Evolutionary conservation across 139 green algal species (phyloP), one percentile per base, ranked within the genome.

Genomic region (Tetradesmus lagerheimii): DNA sequence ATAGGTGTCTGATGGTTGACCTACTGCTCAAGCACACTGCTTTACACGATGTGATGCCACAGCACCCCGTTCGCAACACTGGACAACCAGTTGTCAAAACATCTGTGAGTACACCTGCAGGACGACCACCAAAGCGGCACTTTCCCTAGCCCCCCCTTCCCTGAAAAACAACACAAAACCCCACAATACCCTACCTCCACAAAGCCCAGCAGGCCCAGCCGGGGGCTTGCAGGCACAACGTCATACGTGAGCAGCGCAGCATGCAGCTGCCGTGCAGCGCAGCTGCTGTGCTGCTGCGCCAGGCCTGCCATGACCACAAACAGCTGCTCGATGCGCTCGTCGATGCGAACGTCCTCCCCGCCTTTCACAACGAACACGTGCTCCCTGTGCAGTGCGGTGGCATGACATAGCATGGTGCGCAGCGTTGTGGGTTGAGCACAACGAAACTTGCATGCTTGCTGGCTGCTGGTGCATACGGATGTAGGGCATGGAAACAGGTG

Each of bases 261-360:
- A n/a, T 85, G 47, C 47, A 90, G 84, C 31, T 71, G 53, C 74
- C 41, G 35, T 15, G 77, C 38, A 20, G 47, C 41, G 29, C 80
- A 80, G 75, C 87, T 89, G 15, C 90, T 47, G 67, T 92, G 78
- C 9, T 80, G 53, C 20, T 18, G 34, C n/a, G 92, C 89, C 35
- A 97, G 86, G 0, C 93, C 91, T 57, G 96, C 95, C 90, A 97
- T 94, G 4, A 95, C 92, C 27, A 89, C 85, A 66, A 96, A 96
- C 47, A 98, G 89, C 86, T 94, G 92, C 91, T 96, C 81, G 37
- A 98, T 81, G 57, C 95, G 93, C 91, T 96, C 90, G 83, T 98
- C 96, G 29, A 95, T 91, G 35, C 96, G 92, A 67, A 97, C 62
- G 66, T 98, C 96, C 89, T 98, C 96, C 1, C 93, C 95, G 20